Evolutionary conservation across 2,329 filamentous ascomycete genomes (phyloP).

Genomic region (Helminthosporium solani): DNA sequence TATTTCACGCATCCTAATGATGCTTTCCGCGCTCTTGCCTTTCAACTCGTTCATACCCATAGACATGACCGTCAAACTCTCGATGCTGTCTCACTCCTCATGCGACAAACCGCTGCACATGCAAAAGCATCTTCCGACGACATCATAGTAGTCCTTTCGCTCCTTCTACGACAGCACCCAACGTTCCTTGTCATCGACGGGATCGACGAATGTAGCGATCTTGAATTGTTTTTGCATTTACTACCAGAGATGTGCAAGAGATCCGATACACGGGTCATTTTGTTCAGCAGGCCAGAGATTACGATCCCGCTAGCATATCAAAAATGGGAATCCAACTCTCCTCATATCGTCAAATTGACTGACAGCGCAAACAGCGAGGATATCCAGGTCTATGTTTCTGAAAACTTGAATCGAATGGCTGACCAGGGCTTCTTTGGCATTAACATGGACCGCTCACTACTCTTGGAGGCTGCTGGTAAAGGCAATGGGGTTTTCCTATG

Average conservation of each 20-base stretch:
- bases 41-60: slow-evolving; percentile 28
- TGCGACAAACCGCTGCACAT: slow-evolving; percentile 25
- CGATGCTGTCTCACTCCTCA: slow-evolving; percentile 28
- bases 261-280: slow-evolving; percentile 24
- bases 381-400: slow-evolving; percentile 19
- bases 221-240: slow-evolving; percentile 17
- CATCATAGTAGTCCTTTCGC: slow-evolving; percentile 22
- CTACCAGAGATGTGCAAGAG: slow-evolving; percentile 25
- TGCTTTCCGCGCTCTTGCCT: slow-evolving; percentile 26
- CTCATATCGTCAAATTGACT: slow-evolving; percentile 23
- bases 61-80: slow-evolving; percentile 24
- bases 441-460: slow-evolving; percentile 24
- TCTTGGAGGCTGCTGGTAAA: slow-evolving; percentile 16
- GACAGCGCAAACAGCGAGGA: slow-evolving; percentile 18
- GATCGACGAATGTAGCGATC: slow-evolving; percentile 28
- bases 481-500: slow-evolving; percentile 34
- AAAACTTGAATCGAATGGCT: slow-evolving; percentile 25
- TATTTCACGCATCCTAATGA: slow-evolving; percentile 19
- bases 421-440: slow-evolving; percentile 34
- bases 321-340: slow-evolving; percentile 30
- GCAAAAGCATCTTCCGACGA: slow-evolving; percentile 30
- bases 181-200: slow-evolving; percentile 36
- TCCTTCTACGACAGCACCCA: slow-evolving; percentile 32
- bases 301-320: slow-evolving; percentile 30
- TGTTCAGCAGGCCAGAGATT: slow-evolving; percentile 29